phyloP scores from a whole-genome alignment of 2,329 filamentous ascomycete species.

The Curvularia verruculosa region DNA sequence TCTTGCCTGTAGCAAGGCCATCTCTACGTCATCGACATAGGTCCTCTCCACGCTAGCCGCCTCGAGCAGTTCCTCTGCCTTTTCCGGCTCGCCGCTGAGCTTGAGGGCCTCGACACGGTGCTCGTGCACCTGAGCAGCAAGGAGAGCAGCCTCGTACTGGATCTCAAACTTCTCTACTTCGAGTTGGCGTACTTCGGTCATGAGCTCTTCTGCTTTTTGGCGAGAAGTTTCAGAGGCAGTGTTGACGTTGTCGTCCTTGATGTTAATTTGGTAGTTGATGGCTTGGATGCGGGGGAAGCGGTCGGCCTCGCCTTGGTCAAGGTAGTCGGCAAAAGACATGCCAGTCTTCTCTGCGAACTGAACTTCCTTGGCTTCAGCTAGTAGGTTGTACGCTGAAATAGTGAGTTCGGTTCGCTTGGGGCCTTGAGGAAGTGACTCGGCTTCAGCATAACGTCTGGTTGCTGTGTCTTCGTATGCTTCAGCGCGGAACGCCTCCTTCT shows the following conservation, averaged over 20 bases:
- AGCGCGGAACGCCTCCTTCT: conserved; percentile 32
- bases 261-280: conserved; percentile 26
- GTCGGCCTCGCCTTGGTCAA: background rate
- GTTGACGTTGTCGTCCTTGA: conserved; percentile 23
- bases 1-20: conserved; percentile 17
- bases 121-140: conserved; percentile 34
- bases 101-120: conserved; percentile 26
- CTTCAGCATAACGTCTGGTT: conserved; percentile 29
- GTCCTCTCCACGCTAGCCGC: conserved; percentile 25
- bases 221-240: conserved; percentile 20
- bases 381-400: conserved; percentile 37
- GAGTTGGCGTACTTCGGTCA: conserved; percentile 23
- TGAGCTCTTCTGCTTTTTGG: conserved; percentile 18
- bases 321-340: conserved; percentile 26
- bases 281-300: conserved; percentile 27
- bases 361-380: conserved; percentile 39
- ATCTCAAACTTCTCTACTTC: conserved; percentile 26
- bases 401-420: conserved; percentile 27
- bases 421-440: conserved; percentile 27
- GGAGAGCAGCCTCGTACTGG: conserved; percentile 22
- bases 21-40: conserved; percentile 21
- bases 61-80: conserved; percentile 16
- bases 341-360: conserved; percentile 30
- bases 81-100: conserved; percentile 16
- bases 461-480: conserved; percentile 36